These are phyloP conservation scores for Musa beccarii DNA, from an alignment of 176 grass and related monocot species.

Conservation along the genomic window DNA sequence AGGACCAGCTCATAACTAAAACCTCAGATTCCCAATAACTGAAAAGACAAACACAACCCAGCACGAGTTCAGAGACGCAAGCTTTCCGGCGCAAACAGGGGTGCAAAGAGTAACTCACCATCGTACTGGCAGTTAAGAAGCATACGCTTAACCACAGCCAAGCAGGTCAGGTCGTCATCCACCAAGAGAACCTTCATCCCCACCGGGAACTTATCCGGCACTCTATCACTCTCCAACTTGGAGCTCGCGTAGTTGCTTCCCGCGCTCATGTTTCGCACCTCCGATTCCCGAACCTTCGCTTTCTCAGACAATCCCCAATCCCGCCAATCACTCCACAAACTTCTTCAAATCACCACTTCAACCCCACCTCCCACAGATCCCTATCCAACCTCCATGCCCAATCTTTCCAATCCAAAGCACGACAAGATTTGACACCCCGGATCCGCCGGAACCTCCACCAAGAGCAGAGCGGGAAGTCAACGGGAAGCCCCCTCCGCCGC, in stretches of 20 bases:
- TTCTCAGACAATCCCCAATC: neutral
- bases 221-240: slow-evolving; percentile 26
- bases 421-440: neutral
- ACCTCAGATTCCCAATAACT: neutral
- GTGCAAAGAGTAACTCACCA: slow-evolving; percentile 37
- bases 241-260: neutral
- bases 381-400: neutral
- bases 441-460: neutral
- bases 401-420: neutral
- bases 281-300: neutral
- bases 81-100: neutral
- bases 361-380: neutral
- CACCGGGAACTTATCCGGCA: slow-evolving; percentile 55
- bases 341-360: neutral
- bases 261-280: neutral
- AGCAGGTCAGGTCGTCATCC: slow-evolving; percentile 76
- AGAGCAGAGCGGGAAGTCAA: neutral
- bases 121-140: slow-evolving; percentile 68
- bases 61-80: slow-evolving; percentile 1
- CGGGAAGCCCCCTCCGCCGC: neutral
- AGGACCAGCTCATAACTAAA: neutral
- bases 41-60: slow-evolving; percentile 1
- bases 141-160: slow-evolving; percentile 68
- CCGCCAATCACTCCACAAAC: neutral
- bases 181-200: slow-evolving; percentile 93